Conservation (phyloP, 495 filamentous ascomycete species). For the Tuber borchii region DNA sequence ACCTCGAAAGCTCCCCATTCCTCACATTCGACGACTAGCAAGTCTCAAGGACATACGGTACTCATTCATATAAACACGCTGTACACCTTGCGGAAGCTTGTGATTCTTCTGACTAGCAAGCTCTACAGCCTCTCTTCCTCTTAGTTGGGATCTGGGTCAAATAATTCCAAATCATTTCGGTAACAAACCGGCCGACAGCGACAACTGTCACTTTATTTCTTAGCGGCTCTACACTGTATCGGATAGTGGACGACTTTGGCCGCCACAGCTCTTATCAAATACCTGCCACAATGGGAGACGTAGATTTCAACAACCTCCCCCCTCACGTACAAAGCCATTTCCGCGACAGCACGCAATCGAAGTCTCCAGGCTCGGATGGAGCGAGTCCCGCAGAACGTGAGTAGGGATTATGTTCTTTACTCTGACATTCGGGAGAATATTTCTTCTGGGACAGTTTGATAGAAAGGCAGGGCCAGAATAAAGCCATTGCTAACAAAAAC, state of each 20-base stretch:
- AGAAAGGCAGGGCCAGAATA: not conserved
- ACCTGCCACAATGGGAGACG: not conserved
- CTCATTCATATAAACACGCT: not conserved
- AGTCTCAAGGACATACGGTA: not conserved
- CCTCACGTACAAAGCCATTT: not conserved
- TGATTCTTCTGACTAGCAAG: not conserved
- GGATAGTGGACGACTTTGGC: not conserved
- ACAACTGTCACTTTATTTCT: not conserved
- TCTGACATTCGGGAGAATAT: constrained; percentile 17
- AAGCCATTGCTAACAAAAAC: not conserved
- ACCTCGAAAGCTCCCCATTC: not conserved
- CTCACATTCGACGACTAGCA: not conserved
- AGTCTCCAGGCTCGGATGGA: constrained; percentile 18
- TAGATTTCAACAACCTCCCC: not conserved
- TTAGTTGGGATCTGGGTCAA: not conserved
- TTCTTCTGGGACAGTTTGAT: constrained; percentile 9
- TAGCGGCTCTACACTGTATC: not conserved
- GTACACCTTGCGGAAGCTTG: not conserved
- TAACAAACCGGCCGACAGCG: not conserved
- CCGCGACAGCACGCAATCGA: not conserved
- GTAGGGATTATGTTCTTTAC: constrained; percentile 12
- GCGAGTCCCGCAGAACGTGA: constrained; percentile 24
- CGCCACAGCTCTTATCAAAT: not conserved
- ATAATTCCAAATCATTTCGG: constrained; percentile 2
- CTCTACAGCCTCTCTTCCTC: not conserved